Conservation (phyloP, 306 rosid genomes). For the Dalbergia oliveri region DNA sequence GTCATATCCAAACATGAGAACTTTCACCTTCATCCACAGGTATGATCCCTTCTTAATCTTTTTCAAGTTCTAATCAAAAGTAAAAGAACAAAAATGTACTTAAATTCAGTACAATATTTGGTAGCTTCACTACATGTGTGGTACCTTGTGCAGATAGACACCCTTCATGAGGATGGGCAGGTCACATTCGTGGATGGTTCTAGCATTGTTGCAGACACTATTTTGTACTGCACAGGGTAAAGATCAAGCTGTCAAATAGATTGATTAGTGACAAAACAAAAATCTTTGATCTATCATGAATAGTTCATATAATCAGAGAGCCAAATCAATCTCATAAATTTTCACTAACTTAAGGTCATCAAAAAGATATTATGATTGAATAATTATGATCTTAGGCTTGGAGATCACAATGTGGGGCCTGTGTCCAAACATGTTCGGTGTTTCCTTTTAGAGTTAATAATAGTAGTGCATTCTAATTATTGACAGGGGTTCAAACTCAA, state of each 20-base stretch:
- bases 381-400: slow-evolving; percentile 43
- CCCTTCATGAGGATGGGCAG: slow-evolving; percentile 78
- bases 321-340: slow-evolving; percentile 29
- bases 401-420: slow-evolving; percentile 50
- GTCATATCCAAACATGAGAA: slow-evolving; percentile 73
- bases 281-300: not conserved
- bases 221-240: slow-evolving; percentile 93
- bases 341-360: slow-evolving; percentile 23
- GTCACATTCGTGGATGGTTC: slow-evolving; percentile 81
- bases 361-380: slow-evolving; percentile 52
- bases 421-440: slow-evolving; percentile 38
- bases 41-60: slow-evolving; percentile 25
- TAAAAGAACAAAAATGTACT: not conserved
- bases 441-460: slow-evolving; percentile 36
- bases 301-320: slow-evolving; percentile 20
- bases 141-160: slow-evolving; percentile 70
- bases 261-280: not conserved
- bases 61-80: slow-evolving; percentile 5
- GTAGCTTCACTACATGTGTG: slow-evolving; percentile 9
- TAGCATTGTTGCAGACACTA: slow-evolving; percentile 70
- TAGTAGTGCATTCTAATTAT: slow-evolving; percentile 11
- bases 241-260: not conserved
- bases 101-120: slow-evolving; percentile 13
- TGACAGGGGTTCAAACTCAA: slow-evolving; percentile 35
- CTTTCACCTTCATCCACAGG: slow-evolving; percentile 83